Evolutionary conservation across 2,329 filamentous ascomycete species (phyloP).

Genomic region (Colletotrichum musicola): DNA sequence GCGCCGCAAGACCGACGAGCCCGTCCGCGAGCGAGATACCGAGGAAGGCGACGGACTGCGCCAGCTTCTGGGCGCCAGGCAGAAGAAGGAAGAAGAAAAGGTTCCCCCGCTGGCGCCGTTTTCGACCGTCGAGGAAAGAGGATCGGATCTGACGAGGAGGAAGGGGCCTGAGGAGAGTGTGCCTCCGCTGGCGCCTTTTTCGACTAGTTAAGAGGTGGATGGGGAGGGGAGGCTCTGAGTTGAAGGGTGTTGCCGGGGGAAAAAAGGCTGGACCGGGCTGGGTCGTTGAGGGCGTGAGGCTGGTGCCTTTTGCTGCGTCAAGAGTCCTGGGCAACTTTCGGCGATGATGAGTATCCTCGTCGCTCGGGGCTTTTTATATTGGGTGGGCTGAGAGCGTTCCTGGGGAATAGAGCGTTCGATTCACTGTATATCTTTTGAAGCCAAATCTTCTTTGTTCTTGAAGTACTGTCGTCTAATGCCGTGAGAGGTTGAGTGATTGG

Average conservation of each 20-base stretch:
- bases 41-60: too few species aligned
- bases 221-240: not conserved
- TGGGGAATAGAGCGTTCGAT: conserved; percentile 26
- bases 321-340: not conserved
- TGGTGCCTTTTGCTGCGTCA: conserved; percentile 4
- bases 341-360: not conserved
- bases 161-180: conserved; percentile 23
- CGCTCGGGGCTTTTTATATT: not conserved
- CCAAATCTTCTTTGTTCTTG: not conserved
- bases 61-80: too few species aligned
- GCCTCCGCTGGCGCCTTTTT: conserved; percentile 27
- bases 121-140: not conserved
- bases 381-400: conserved; percentile 11
- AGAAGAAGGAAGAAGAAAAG: not conserved
- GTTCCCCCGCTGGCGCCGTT: conserved; percentile 12
- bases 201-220: not conserved
- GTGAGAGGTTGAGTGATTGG: too few species aligned
- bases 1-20: conserved; percentile 8
- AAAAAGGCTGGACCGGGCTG: conserved; percentile 6
- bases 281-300: not conserved
- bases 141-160: conserved; percentile 4
- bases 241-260: not conserved
- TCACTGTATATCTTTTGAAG: conserved; percentile 26
- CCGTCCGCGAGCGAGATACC: too few species aligned
- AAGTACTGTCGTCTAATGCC: too few species aligned